These are phyloP conservation scores for Truncatella angustata DNA, from an alignment of 2,329 filamentous ascomycete genomes.

Conservation along the genomic window DNA sequence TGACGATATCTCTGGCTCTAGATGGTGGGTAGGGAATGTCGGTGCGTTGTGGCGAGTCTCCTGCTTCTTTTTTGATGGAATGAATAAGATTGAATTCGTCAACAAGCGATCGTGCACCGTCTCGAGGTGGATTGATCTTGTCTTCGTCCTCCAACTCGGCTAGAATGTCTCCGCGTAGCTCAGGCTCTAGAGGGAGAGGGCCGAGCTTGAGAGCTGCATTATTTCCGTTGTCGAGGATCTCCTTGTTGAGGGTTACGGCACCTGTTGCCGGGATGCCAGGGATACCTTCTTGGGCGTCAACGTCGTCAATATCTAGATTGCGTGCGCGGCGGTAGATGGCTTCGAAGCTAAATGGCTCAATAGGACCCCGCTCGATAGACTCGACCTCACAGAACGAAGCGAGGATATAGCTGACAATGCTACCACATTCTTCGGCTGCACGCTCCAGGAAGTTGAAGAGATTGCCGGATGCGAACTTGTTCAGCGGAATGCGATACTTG, in stretches of 20 bases:
- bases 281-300: conserved; percentile 64
- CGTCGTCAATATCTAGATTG: conserved; percentile 61
- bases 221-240: conserved; percentile 55
- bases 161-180: conserved; percentile 80
- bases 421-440: conserved; percentile 78
- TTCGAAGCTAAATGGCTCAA: conserved; percentile 62
- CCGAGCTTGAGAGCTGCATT: conserved; percentile 69
- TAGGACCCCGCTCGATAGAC: conserved; percentile 58
- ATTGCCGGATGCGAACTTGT: conserved; percentile 76
- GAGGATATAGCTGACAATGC: conserved; percentile 73
- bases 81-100: conserved; percentile 81
- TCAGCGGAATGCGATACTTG: conserved; percentile 89
- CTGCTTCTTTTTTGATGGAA: conserved; percentile 85
- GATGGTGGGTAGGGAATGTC: conserved; percentile 87
- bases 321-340: conserved; percentile 58
- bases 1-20: conserved; percentile 82
- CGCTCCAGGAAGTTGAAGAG: conserved; percentile 86
- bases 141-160: conserved; percentile 87
- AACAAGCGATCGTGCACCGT: conserved; percentile 71
- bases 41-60: conserved; percentile 74
- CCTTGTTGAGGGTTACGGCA: conserved; percentile 50
- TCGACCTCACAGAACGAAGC: conserved; percentile 58
- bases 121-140: conserved; percentile 66
- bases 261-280: conserved; percentile 59
- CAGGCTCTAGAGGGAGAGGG: conserved; percentile 77